Conservation (phyloP, 768 basidiomycete species). For the Tulasnella sp. region DNA sequence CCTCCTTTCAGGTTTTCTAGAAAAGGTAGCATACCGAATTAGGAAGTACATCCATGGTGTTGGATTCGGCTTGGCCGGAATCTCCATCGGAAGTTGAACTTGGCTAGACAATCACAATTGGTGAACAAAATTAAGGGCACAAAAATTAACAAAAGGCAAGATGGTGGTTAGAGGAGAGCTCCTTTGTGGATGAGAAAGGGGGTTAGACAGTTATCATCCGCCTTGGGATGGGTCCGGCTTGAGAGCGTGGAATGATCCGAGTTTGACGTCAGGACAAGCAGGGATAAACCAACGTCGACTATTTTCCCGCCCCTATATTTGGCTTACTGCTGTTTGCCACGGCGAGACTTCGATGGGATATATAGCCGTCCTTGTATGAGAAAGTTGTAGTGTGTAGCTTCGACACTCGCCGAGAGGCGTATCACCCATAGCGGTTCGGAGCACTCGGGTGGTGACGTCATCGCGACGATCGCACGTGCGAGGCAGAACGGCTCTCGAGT, state of each 20-base stretch:
- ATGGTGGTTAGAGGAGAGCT: neutral
- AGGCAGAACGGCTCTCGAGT: no score
- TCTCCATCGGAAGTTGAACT: neutral
- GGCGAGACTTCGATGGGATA: no score
- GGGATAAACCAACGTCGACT: neutral
- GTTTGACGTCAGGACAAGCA: neutral
- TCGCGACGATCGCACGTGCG: no score
- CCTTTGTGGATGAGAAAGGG: neutral
- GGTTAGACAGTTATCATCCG: neutral
- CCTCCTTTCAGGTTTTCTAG: neutral
- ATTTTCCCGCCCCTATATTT: neutral
- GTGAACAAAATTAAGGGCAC: neutral
- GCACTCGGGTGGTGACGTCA: no score
- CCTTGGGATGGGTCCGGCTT: neutral
- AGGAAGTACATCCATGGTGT: constrained; percentile 59
- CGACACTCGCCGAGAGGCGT: no score
- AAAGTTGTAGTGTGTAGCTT: no score
- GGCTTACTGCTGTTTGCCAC: neutral
- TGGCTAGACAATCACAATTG: neutral
- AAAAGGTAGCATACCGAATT: constrained; percentile 33
- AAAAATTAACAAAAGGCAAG: neutral
- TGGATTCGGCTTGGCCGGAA: constrained; percentile 28
- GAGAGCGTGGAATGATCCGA: neutral
- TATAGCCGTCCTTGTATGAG: no score
- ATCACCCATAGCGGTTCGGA: no score